Evolutionary conservation across 116 monocot genomes (phyloP).

Genomic region (Phalaenopsis hybrid): DNA sequence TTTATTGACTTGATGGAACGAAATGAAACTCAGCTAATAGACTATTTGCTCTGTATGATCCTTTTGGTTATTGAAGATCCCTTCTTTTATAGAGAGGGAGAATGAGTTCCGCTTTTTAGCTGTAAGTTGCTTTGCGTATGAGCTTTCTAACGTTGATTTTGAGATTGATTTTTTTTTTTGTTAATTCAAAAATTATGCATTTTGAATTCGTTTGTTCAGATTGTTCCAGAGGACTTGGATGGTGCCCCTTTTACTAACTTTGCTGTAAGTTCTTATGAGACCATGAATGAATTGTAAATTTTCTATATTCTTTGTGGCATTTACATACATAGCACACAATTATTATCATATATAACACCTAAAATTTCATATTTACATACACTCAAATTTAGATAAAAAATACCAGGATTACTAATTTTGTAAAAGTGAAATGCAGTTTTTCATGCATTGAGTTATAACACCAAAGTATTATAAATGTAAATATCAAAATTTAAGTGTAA

Average conservation of each 20-base stretch:
- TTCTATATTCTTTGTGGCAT: not conserved
- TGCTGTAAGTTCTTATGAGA: slow-evolving; percentile 49
- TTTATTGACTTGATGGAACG: no score
- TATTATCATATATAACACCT: no score
- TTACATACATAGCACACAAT: no score
- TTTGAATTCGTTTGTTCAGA: slow-evolving; percentile 32
- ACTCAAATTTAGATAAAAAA: no score
- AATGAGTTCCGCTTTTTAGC: slow-evolving; percentile 84
- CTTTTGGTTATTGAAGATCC: slow-evolving; percentile 37
- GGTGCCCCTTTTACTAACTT: slow-evolving; percentile 43
- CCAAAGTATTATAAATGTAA: no score
- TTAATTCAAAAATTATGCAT: not conserved
- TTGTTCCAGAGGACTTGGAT: slow-evolving; percentile 68
- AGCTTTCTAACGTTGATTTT: no score
- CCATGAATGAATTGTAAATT: not conserved
- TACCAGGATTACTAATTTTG: no score
- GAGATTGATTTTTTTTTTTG: not conserved
- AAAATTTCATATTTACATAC: no score
- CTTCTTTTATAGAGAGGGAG: slow-evolving; percentile 84
- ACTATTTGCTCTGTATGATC: slow-evolving; percentile 4
- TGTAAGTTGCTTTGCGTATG: slow-evolving; percentile 39
- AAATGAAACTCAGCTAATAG: not conserved
- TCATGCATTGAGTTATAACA: no score
- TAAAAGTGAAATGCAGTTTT: no score
- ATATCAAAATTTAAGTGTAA: no score